These are phyloP conservation scores for Syzygium aromaticum DNA, from an alignment of 345 rosid species.

Conservation along the genomic window DNA sequence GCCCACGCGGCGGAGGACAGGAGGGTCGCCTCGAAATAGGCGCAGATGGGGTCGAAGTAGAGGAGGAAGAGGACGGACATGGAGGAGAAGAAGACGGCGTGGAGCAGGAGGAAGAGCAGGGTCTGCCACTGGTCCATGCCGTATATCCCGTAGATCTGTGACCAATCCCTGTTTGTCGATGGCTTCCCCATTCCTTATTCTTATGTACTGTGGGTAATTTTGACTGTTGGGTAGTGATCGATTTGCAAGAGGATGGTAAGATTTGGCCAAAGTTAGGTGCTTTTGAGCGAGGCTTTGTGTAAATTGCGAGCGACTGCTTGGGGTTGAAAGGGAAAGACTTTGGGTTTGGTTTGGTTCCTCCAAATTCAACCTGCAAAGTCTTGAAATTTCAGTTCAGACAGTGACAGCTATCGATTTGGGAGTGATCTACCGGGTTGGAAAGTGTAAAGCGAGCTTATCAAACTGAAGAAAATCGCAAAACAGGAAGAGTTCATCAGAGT, in stretches of 20 bases:
- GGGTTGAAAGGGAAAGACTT: neutral
- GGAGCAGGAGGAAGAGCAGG: constrained; percentile 48
- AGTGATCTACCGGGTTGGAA: neutral
- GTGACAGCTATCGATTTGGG: neutral
- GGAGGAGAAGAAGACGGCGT: constrained; percentile 63
- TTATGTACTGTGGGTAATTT: neutral
- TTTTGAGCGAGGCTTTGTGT: neutral
- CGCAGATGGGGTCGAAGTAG: constrained; percentile 58
- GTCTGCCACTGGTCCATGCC: constrained; percentile 94
- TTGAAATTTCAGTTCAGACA: neutral
- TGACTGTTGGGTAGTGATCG: neutral
- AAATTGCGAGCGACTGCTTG: neutral
- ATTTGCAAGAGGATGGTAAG: neutral
- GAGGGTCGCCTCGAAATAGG: constrained; percentile 28
- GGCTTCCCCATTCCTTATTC: neutral
- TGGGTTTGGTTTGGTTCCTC: neutral
- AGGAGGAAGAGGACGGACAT: constrained; percentile 56
- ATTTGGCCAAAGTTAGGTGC: neutral
- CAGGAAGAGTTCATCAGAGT: neutral
- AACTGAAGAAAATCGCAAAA: neutral
- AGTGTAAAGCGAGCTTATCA: neutral
- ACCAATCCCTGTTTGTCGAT: constrained; percentile 38
- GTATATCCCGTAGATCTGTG: constrained; percentile 90
- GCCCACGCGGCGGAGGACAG: constrained; percentile 33
- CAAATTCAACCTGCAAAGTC: neutral